Conservation (phyloP, 345 rosid species). For the Citrus mangshanensis region DNA sequence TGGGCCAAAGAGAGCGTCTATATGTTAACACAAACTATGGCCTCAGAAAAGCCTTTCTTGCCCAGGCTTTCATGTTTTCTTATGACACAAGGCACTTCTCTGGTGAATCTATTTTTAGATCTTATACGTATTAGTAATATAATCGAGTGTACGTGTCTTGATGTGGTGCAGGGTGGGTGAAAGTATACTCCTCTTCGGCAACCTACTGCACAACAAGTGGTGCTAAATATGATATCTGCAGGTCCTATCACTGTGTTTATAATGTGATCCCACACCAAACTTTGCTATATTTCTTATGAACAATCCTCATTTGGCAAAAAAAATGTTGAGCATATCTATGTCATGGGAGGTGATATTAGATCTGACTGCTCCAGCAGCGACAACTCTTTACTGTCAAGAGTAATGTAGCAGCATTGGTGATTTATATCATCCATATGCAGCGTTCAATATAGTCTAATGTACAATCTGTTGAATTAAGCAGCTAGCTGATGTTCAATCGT, state of each 20-base stretch:
- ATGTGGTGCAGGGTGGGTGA: slow-evolving; percentile 14
- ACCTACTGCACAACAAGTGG: slow-evolving; percentile 15
- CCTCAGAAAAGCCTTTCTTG: slow-evolving; percentile 19
- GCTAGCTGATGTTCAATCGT: background rate
- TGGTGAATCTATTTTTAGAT: background rate
- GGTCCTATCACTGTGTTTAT: slow-evolving; percentile 19
- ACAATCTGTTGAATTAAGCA: background rate
- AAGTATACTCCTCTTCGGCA: slow-evolving; percentile 19
- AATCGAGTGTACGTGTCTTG: background rate
- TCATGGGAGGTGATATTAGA: slow-evolving; percentile 22
- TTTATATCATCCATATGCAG: slow-evolving; percentile 23
- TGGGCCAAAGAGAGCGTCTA: slow-evolving; percentile 1
- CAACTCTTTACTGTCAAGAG: background rate
- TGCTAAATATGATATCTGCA: slow-evolving; percentile 12
- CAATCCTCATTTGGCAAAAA: slow-evolving; percentile 23
- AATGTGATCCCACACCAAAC: slow-evolving; percentile 21
- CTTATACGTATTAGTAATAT: too few species aligned
- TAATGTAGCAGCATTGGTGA: slow-evolving; percentile 6
- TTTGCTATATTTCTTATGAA: slow-evolving; percentile 21
- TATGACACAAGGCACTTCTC: background rate
- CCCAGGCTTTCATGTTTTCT: slow-evolving; percentile 14
- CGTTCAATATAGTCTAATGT: slow-evolving; percentile 16
- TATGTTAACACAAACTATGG: slow-evolving; percentile 19
- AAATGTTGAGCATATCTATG: slow-evolving; percentile 21
- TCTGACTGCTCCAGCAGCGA: background rate